Conservation (phyloP, 768 basidiomycete genomes). For the Kwoniella mangroviensis region DNA sequence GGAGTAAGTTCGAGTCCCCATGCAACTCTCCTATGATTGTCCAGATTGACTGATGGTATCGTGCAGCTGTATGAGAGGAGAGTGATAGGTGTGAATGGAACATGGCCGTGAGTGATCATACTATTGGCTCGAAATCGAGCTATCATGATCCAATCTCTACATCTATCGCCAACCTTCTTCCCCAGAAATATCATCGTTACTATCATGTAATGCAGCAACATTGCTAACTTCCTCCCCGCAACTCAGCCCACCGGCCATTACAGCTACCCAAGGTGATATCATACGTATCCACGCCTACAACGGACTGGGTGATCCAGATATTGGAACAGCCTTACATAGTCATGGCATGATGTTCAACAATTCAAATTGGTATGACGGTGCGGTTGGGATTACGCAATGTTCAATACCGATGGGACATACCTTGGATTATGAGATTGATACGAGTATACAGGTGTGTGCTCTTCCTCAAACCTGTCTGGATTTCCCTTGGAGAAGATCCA, state of each 20-base stretch:
- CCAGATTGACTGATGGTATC: not conserved
- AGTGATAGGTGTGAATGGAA: constrained; percentile 85
- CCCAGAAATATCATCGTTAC: no score
- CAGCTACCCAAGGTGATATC: constrained; percentile 71
- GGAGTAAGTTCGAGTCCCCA: constrained; percentile 61
- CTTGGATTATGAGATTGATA: constrained; percentile 75
- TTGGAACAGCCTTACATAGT: constrained; percentile 77
- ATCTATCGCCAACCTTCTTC: no score
- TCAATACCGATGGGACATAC: constrained; percentile 71
- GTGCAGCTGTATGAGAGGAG: constrained; percentile 62
- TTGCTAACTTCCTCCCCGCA: not conserved
- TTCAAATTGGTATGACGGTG: constrained; percentile 87
- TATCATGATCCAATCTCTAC: no score
- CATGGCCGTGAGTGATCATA: constrained; percentile 80
- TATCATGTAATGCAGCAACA: no score
- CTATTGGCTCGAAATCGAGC: not conserved
- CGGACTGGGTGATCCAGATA: constrained; percentile 62
- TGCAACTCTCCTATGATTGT: not conserved
- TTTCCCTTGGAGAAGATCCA: not conserved
- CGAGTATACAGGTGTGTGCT: constrained; percentile 41
- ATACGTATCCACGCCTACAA: constrained; percentile 78
- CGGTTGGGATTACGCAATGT: constrained; percentile 80
- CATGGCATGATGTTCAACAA: constrained; percentile 96
- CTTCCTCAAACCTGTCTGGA: not conserved
- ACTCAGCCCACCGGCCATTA: constrained; percentile 77